Conservation (phyloP, 331 rosid species). For the Erythrophleum ivorense region DNA sequence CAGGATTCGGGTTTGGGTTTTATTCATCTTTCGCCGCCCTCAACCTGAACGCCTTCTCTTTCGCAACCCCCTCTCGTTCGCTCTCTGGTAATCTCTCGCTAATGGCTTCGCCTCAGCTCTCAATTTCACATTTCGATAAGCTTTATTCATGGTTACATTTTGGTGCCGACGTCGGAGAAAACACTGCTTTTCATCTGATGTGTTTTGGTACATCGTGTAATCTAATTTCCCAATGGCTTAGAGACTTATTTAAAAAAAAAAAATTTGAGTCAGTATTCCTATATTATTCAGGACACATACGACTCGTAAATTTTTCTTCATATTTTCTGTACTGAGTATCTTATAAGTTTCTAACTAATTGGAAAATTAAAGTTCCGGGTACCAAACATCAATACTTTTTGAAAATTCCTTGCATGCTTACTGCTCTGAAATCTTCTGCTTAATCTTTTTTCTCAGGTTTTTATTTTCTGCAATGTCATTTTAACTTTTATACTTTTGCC, state of each 20-base stretch:
- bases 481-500: neutral
- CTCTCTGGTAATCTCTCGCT: neutral
- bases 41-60: neutral
- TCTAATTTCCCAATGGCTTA: neutral
- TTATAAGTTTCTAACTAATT: neutral
- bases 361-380: neutral
- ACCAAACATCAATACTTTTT: neutral
- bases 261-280: neutral
- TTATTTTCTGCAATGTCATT: neutral
- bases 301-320: neutral
- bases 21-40: neutral
- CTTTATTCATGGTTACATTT: neutral
- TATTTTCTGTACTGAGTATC: neutral
- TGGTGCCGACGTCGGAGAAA: neutral
- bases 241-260: neutral
- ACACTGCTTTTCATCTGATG: neutral
- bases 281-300: neutral
- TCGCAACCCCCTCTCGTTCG: constrained; percentile 14
- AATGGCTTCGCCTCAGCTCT: neutral
- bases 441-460: neutral
- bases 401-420: neutral
- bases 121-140: neutral
- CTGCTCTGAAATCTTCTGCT: neutral
- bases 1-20: neutral
- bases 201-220: neutral